Base-by-base conservation (phyloP, 2,329 filamentous ascomycete species). In the Colletotrichum noveboracense region DNA sequence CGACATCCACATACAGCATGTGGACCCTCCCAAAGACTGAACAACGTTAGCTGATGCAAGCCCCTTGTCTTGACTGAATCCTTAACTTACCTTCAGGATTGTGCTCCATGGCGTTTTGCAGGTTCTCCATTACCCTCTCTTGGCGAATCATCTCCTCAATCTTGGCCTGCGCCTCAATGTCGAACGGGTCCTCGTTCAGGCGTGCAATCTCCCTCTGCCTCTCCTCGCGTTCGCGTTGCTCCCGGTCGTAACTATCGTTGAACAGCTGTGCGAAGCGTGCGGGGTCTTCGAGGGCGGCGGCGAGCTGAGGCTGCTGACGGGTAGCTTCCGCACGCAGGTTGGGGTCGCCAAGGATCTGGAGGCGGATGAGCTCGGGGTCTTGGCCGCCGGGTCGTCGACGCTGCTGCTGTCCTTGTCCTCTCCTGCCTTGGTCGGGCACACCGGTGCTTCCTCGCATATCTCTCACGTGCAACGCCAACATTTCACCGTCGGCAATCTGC, bases 121-220 rank as follows among this genome's bases (percentile, higher is more conserved):
- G 85, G 82, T 99, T 99, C 86, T 98, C 96, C 85, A 96, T 96
- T 61, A 99, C 96, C 18, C 94, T 91, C 86, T 98, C 95, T 85
- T 98, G 95, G 71, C 97, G 93, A 82, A 99, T 99, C 85, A 98
- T 97, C 86, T 99, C 97, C 82, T 97, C 96, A 77, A 99, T 99
- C 86, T 94, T 95, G 62, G 90, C 90, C 86, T 99, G 97, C 10
- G 96, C 95, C 78, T 98, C 96, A 30, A 95, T 87, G 82, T 99
- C 96, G 86, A 98, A 98, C 1, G 96, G 96, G 81, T 99, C 97
- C 12, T 96, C 94, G 83, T 98, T 98, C 76, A 98, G 89, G 81
- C 94, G 90, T 77, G 93, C 93, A 79, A 98, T 96, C 83, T 96
- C 93, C 69, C 94, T 93, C 83, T 96, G 93, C 75, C 96, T 94